Conservation (phyloP, 2,329 filamentous ascomycete species). For the Arthrobotrys megalospora region DNA sequence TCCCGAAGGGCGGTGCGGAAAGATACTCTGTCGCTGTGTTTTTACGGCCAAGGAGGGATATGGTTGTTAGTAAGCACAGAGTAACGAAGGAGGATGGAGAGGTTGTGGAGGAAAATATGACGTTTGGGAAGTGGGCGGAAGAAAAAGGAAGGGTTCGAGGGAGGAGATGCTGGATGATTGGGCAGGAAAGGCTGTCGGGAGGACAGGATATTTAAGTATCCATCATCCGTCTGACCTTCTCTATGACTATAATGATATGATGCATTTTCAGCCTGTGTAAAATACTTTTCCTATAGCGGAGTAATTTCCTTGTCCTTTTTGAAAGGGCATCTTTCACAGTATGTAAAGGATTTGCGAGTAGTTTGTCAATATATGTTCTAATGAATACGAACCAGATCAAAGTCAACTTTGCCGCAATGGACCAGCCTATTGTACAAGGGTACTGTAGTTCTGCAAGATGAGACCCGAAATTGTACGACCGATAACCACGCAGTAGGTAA, state of each 20-base stretch:
- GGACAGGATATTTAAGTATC: slow-evolving; percentile 18
- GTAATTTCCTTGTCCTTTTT: no score
- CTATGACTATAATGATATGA: background rate
- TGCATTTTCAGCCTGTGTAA: slow-evolving; percentile 5
- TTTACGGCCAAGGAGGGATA: slow-evolving; percentile 46
- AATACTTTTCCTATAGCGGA: background rate
- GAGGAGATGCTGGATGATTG: slow-evolving; percentile 57
- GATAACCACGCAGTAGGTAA: no score
- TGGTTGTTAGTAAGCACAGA: slow-evolving; percentile 35
- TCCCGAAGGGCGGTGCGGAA: slow-evolving; percentile 42
- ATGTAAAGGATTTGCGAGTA: no score
- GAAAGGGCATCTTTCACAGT: no score
- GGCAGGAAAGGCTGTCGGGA: slow-evolving; percentile 39
- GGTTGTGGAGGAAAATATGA: slow-evolving; percentile 37
- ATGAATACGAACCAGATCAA: no score
- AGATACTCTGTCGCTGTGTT: slow-evolving; percentile 57
- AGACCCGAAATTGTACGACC: no score
- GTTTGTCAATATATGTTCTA: no score
- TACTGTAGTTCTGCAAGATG: no score
- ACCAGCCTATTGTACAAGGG: no score
- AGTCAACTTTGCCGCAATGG: no score
- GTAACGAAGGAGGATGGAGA: slow-evolving; percentile 25
- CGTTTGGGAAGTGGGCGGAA: slow-evolving; percentile 54
- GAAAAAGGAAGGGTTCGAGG: slow-evolving; percentile 51
- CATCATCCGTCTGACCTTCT: background rate